phyloP scores from a whole-genome alignment of 176 grass and related monocot species.

The Cymbopogon citratus region DNA sequence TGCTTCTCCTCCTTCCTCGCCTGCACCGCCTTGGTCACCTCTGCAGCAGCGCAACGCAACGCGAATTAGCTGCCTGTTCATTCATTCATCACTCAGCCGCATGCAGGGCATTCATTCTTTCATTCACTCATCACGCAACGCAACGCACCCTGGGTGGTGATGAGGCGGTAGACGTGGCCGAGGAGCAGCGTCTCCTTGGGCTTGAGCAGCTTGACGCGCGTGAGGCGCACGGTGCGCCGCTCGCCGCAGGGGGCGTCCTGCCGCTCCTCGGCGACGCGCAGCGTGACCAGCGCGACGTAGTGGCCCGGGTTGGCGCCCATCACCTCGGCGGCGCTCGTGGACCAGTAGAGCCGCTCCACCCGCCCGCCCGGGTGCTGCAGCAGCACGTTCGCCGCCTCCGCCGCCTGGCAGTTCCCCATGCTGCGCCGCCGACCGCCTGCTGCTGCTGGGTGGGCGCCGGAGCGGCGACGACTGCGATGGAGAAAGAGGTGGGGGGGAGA shows the following conservation, averaged over 20 bases:
- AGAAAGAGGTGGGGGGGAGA: not conserved
- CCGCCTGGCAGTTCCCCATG: slow-evolving; percentile 96
- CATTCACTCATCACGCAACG: no score
- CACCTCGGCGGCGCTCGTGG: slow-evolving; percentile 62
- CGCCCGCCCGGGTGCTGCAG: slow-evolving; percentile 75
- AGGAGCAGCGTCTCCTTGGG: slow-evolving; percentile 68
- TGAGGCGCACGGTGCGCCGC: slow-evolving; percentile 55
- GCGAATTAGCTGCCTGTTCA: not conserved
- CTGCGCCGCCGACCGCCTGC: not conserved
- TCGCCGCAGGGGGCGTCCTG: slow-evolving; percentile 26
- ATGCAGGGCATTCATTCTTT: no score
- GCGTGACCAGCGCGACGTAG: slow-evolving; percentile 82
- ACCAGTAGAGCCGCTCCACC: slow-evolving; percentile 70
- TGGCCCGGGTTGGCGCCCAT: slow-evolving; percentile 94
- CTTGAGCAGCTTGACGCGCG: slow-evolving; percentile 87
- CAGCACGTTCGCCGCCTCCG: slow-evolving; percentile 74
- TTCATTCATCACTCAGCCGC: no score
- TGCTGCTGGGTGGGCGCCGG: not conserved
- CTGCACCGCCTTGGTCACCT: slow-evolving; percentile 76
- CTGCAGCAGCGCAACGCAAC: slow-evolving; percentile 28
- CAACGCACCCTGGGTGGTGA: slow-evolving; percentile 75
- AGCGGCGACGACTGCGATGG: not conserved
- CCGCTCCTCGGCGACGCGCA: slow-evolving; percentile 55
- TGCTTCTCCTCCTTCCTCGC: slow-evolving; percentile 76
- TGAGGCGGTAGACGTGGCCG: slow-evolving; percentile 85